phyloP scores from a whole-genome alignment of 2,329 filamentous ascomycete species.

The Fusarium sp. region DNA sequence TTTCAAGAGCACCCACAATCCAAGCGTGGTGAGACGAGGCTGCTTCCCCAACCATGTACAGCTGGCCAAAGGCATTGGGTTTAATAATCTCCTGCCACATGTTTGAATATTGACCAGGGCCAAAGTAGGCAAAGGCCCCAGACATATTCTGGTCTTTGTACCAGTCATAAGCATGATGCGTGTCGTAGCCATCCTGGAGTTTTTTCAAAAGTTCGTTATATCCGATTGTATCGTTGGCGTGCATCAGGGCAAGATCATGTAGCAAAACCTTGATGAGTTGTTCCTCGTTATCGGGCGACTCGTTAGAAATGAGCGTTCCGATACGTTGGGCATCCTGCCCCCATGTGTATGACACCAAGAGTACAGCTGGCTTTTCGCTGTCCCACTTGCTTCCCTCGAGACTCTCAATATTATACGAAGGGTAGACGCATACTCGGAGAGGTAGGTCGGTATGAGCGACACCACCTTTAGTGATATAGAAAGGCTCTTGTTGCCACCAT shows the following conservation, averaged over 20 bases:
- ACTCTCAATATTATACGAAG: constrained; percentile 19
- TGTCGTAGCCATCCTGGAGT: background rate
- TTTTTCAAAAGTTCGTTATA: background rate
- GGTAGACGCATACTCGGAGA: constrained; percentile 15
- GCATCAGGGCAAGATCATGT: background rate
- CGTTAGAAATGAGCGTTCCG: constrained; percentile 6
- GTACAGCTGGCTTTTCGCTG: constrained; percentile 13
- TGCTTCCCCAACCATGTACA: constrained; percentile 42
- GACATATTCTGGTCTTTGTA: constrained; percentile 43
- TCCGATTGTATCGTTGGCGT: background rate
- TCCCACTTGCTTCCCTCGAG: background rate
- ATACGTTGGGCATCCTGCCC: constrained; percentile 20
- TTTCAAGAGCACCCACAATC: constrained; percentile 42
- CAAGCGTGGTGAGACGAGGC: constrained; percentile 42
- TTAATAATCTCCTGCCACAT: constrained; percentile 46
- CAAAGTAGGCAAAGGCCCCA: constrained; percentile 43
- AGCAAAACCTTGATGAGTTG: background rate
- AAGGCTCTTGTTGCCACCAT: constrained; percentile 14
- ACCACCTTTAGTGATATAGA: constrained; percentile 12
- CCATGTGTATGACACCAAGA: constrained; percentile 21
- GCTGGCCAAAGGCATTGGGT: constrained; percentile 40
- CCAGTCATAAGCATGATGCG: constrained; percentile 42
- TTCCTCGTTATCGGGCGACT: background rate
- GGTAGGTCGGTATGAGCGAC: constrained; percentile 1
- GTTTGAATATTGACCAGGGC: constrained; percentile 38